Evolutionary conservation across 768 basidiomycete genomes (phyloP), one percentile per base, ranked within the genome.

Genomic region (Tulasnella sp.): DNA sequence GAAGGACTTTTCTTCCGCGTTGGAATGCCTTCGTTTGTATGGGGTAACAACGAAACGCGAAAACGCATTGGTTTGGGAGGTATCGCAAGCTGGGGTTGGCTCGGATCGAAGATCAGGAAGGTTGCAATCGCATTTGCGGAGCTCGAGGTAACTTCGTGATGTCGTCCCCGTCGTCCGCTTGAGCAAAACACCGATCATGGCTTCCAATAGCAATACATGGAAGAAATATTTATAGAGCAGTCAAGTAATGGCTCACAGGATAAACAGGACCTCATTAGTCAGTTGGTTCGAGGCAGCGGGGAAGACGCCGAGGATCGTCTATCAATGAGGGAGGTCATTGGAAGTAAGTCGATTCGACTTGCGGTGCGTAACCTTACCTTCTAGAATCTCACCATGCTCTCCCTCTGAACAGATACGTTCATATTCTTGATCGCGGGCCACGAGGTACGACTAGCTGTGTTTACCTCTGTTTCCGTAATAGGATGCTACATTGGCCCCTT

Each of bases 351-450:
- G 22, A 45, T 45, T 19, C 45, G 45, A 45, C 15, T 7, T 49
- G 1, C 1, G 1, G 54, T 52, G 19, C n/a, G 15, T 14, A 49
- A 11, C 29, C 0, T 58, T 29, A n/a, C 3, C 31, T 29, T 12
- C 22, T 52, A 14, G 37, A 15, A 4, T 15, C 31, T 64, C 2
- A 40, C 25, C 17, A 15, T 39, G 31, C 22, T 22, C 22, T 45
- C 45, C 34, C 1, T 40, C 29, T 29, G 15, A n/a, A n/a, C 25
- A 75, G 67, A 75, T 39, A 69, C 67, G n/a, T 75, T 75, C 64
- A 40, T 67, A 15, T 75, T 68, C 74, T 34, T 75, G 8, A 37
- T 75, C 12, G 74, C 74, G 8, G 74, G 74, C 25, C 74, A 75
- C 36, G 74, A 75, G 74, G 54, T 67, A 9, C 22, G 52, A 37